These are phyloP conservation scores for Hypoxylon sp. DNA, from an alignment of 2,329 filamentous ascomycete genomes.

Conservation along the genomic window DNA sequence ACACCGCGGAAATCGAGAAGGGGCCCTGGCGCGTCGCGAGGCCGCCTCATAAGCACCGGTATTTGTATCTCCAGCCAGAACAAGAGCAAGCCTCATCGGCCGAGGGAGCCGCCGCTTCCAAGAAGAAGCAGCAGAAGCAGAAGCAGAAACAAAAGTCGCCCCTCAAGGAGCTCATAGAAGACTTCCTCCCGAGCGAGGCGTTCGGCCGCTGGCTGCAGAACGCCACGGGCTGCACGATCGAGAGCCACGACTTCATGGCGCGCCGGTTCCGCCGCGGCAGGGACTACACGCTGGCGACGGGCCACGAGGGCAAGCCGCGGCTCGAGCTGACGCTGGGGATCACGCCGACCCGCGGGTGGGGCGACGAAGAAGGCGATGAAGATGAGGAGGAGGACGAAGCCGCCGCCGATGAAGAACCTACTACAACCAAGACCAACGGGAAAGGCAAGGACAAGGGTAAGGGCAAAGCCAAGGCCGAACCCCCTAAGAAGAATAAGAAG, in stretches of 20 bases:
- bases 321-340: slow-evolving; percentile 89
- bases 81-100: neutral
- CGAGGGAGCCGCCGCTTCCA: slow-evolving; percentile 45
- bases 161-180: slow-evolving; percentile 81
- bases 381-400: slow-evolving; percentile 57
- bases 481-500: slow-evolving; percentile 46
- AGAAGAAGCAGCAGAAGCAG: too few relatives aligned
- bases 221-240: slow-evolving; percentile 79
- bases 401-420: slow-evolving; percentile 49
- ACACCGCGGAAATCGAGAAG: slow-evolving; percentile 68
- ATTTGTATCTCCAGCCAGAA: slow-evolving; percentile 78
- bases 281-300: slow-evolving; percentile 94
- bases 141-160: slow-evolving; percentile 58
- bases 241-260: slow-evolving; percentile 81
- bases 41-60: slow-evolving; percentile 96
- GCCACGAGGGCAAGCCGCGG: slow-evolving; percentile 80
- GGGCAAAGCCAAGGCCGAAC: slow-evolving; percentile 46
- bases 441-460: slow-evolving; percentile 50
- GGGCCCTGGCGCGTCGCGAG: slow-evolving; percentile 79
- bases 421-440: slow-evolving; percentile 49
- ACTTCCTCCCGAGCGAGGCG: slow-evolving; percentile 83
- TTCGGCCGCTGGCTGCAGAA: slow-evolving; percentile 92
- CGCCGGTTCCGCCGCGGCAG: slow-evolving; percentile 86
- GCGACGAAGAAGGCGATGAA: slow-evolving; percentile 70
- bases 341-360: slow-evolving; percentile 89